Base-by-base conservation (phyloP, 768 basidiomycete species). In the Amanita rimosa region DNA sequence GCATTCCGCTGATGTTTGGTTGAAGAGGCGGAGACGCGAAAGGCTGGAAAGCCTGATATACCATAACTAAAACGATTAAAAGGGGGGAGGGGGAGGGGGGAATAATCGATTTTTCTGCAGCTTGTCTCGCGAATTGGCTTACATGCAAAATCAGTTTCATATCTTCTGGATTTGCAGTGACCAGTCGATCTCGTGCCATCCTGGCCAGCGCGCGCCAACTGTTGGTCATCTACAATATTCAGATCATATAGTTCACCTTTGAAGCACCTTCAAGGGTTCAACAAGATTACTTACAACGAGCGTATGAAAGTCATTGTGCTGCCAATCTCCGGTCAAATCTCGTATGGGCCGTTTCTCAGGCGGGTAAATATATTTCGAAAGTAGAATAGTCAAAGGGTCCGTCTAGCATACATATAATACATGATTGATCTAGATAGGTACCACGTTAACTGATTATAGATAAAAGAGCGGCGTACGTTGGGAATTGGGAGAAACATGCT, bases 401-500 rank as follows among this genome's bases (percentile, higher is more conserved):
- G 85, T 89, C 88, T 92, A 73, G 60, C 67, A 67, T 60, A 66
- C 38, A 57, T 70, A 66, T 64, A 60, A 60, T 69, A 73, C 66
- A 71, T 67, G 62, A 67, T 62, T 65, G 67, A 59, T 66, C 66
- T 69, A 62, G 60, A 71, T 60, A 85, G 63, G 79, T 76, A 83
- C 78, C 79, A 84, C 9, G 73, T 70, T 39, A 84, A 67, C 51
- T 70, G 64, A 62, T 68, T 63, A 16, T 63, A 68, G 40, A 72
- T 75, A 53, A 76, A 64, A 44, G 66, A 66, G 55, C 57, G 67
- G 77, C 85, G 78, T 74, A 91, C 88, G 69, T 88, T 88, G 44
- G 89, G 88, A 37, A 90, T 84, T n/a, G 88, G 88, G 41, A 90
- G 67, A 61, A 91, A 91, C 82, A 90, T 83, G 29, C 79, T 83